phyloP scores from a whole-genome alignment of 495 filamentous ascomycete genomes.

The Emericellopsis terricola region DNA sequence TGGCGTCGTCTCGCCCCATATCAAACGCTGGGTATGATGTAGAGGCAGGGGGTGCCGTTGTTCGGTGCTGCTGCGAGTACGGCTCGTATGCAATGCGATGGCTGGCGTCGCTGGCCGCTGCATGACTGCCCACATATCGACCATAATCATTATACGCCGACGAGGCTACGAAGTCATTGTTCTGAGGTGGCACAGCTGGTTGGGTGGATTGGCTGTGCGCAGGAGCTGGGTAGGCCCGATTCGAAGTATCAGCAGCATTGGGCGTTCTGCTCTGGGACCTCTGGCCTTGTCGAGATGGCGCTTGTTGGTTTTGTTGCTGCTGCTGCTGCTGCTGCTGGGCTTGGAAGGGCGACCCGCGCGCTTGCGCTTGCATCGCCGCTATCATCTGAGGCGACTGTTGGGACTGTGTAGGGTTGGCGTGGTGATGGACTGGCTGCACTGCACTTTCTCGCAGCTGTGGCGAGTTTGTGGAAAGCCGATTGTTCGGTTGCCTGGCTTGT shows the following conservation, averaged over 20 bases:
- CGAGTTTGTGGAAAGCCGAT: background rate
- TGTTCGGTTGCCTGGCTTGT: background rate
- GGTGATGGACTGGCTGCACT: background rate
- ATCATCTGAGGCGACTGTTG: background rate
- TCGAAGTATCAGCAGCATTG: background rate
- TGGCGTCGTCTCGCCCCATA: too few relatives aligned
- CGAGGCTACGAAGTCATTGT: background rate
- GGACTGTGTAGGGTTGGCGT: background rate
- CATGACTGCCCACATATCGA: background rate
- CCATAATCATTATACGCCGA: conserved; percentile 1
- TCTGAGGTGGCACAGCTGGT: background rate
- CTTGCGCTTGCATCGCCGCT: background rate
- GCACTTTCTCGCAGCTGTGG: background rate
- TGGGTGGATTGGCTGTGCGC: background rate
- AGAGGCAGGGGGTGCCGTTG: background rate
- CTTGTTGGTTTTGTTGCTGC: too few relatives aligned
- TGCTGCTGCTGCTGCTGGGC: background rate
- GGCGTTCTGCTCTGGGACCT: background rate
- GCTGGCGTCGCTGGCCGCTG: background rate
- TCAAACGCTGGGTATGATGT: background rate
- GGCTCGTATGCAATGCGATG: conserved; percentile 3
- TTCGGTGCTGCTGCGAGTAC: conserved; percentile 1
- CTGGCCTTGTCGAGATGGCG: background rate
- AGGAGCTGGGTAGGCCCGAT: background rate
- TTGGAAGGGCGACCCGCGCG: background rate